Percentiles rank a stretch among this genome's conserved stretches.
These are phyloP conservation scores for Petunia hybrid DNA, from an alignment of 305 asterid species.

Conservation along the genomic window DNA sequence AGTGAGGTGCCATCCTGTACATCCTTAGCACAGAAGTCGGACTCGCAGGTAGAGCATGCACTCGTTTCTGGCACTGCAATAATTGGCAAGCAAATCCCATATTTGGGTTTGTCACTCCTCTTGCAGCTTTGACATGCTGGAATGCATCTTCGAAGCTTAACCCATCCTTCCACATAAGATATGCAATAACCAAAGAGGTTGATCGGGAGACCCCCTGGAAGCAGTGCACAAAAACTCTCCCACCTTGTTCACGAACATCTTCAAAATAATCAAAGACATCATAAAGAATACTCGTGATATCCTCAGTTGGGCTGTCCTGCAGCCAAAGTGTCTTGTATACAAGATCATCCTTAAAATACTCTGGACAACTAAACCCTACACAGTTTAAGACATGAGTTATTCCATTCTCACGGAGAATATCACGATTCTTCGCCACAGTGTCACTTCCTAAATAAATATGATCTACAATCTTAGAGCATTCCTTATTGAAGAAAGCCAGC, in stretches of 20 bases:
- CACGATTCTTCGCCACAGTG: constrained; percentile 83
- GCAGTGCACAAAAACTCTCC: constrained; percentile 92
- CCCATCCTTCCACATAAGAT: constrained; percentile 94
- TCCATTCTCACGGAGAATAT: constrained; percentile 64
- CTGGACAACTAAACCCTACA: constrained; percentile 84
- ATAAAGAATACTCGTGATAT: constrained; percentile 85
- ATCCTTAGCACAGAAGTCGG: constrained; percentile 79
- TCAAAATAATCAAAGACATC: constrained; percentile 95
- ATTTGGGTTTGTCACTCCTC: constrained; percentile 92
- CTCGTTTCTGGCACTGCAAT: constrained; percentile 86
- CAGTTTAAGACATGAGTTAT: constrained; percentile 97
- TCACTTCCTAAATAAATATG: constrained; percentile 87
- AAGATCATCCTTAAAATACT: constrained; percentile 81
- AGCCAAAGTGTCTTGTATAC: constrained; percentile 95
- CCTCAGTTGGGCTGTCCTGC: constrained; percentile 93
- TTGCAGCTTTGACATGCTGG: constrained; percentile 77
- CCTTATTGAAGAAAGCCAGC: constrained; percentile 85
- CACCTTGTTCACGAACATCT: constrained; percentile 78
- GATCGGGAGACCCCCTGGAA: constrained; percentile 95
- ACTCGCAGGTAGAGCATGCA: constrained; percentile 90
- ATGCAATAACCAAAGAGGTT: constrained; percentile 93
- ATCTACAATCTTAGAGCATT: constrained; percentile 83
- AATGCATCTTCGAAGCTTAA: constrained; percentile 88
- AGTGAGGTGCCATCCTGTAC: constrained; percentile 91
- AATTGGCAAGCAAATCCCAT: constrained; percentile 96